Percentiles rank a stretch among this genome's conserved stretches.
Evolutionary conservation across 345 rosid species (phyloP).

Genomic region (Eucalyptus albens): DNA sequence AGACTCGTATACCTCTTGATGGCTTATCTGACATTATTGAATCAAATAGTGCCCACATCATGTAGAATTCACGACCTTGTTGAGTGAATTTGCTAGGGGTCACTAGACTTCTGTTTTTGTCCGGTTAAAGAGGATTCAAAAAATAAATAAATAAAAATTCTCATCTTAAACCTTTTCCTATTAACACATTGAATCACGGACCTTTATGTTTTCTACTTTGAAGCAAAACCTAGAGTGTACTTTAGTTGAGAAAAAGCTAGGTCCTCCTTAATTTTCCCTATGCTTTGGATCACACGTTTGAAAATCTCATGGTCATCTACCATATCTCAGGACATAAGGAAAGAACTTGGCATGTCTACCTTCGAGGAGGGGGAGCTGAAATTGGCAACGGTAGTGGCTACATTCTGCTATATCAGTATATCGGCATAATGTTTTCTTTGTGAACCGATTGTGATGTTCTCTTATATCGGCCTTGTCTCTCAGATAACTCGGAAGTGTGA

Average conservation of each 20-base stretch:
- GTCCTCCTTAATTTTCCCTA: background rate
- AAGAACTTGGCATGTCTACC: constrained; percentile 23
- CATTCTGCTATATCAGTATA: background rate
- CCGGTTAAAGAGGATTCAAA: background rate
- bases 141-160: background rate
- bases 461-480: background rate
- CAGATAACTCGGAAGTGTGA: constrained; percentile 21
- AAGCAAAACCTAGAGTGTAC: background rate
- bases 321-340: constrained; percentile 19
- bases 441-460: background rate
- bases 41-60: background rate
- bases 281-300: background rate
- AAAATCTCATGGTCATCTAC: background rate
- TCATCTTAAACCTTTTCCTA: background rate
- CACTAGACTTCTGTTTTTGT: background rate
- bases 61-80: background rate
- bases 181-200: background rate
- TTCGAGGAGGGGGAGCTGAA: constrained; percentile 5
- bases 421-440: background rate
- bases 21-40: background rate
- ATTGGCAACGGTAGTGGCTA: constrained; percentile 1
- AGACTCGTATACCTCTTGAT: background rate
- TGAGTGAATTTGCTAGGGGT: background rate
- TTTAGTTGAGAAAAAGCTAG: background rate
- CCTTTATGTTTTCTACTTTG: background rate